Evolutionary conservation across 345 rosid species (phyloP).

Genomic region (Camelina laxa): DNA sequence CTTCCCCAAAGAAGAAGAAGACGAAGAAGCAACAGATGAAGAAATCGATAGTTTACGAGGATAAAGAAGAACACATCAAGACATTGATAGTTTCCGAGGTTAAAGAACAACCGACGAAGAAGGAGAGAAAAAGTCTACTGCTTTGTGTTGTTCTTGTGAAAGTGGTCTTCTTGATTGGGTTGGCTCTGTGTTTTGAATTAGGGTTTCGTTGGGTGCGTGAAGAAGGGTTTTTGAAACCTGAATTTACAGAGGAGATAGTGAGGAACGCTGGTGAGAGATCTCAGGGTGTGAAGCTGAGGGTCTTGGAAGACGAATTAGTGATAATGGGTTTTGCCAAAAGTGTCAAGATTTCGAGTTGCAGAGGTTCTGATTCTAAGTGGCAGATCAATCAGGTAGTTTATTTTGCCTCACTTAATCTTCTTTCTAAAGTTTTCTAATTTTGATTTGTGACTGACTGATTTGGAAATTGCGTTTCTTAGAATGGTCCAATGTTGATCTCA

Average conservation of each 20-base stretch:
- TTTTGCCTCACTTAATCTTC: background rate
- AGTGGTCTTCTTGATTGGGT: conserved; percentile 46
- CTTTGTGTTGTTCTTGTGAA: conserved; percentile 29
- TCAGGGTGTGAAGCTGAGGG: conserved; percentile 47
- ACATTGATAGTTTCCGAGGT: background rate
- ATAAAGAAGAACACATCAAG: conserved; percentile 8
- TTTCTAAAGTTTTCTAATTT: conserved; percentile 19
- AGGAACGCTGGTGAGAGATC: conserved; percentile 59
- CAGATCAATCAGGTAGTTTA: conserved; percentile 63
- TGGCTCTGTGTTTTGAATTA: conserved; percentile 50
- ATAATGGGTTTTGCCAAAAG: conserved; percentile 38
- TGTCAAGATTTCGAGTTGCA: conserved; percentile 57
- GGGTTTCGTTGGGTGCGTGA: conserved; percentile 52
- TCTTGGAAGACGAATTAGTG: conserved; percentile 55
- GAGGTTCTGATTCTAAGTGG: conserved; percentile 61
- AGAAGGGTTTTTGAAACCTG: conserved; percentile 49
- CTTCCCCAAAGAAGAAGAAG: conserved; percentile 43
- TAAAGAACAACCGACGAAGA: background rate
- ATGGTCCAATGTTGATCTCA: conserved; percentile 62
- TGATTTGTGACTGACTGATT: background rate
- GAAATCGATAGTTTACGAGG: background rate
- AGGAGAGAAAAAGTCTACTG: background rate
- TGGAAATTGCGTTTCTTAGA: conserved; percentile 42
- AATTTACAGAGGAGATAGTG: conserved; percentile 54
- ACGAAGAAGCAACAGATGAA: background rate